Conservation (phyloP, 148 eudicot species). For the Camellia sinensis region DNA sequence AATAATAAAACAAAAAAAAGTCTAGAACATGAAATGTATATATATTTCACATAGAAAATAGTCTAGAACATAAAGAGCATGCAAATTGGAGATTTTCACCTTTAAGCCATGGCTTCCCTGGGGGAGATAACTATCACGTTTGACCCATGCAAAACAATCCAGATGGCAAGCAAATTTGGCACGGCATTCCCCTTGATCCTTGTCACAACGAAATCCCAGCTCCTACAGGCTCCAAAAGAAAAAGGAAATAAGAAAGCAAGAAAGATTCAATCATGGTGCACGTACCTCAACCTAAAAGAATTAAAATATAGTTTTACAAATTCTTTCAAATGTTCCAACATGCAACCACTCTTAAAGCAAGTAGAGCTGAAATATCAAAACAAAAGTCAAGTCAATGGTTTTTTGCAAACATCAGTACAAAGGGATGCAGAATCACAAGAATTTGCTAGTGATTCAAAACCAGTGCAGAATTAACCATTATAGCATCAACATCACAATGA, state of each 20-base stretch:
- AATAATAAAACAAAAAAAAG: background rate
- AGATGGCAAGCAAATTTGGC: constrained; percentile 99
- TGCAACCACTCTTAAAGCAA: constrained; percentile 8
- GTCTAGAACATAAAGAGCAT: background rate
- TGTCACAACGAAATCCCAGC: constrained; percentile 89
- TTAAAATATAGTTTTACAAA: background rate
- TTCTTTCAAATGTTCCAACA: constrained; percentile 2
- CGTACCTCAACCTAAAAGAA: background rate
- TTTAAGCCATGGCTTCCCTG: constrained; percentile 98
- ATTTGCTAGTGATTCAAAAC: background rate
- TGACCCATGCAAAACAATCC: constrained; percentile 99
- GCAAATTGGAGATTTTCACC: constrained; percentile 40
- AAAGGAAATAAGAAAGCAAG: background rate
- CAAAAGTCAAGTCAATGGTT: constrained; percentile 7
- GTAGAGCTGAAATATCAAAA: background rate
- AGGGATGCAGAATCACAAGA: background rate
- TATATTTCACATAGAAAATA: background rate
- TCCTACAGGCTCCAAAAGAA: constrained; percentile 50
- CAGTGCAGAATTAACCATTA: background rate
- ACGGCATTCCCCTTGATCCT: constrained; percentile 97
- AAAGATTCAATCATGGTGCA: background rate
- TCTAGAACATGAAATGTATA: background rate
- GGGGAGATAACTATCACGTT: constrained; percentile 99
- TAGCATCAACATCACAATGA: background rate
- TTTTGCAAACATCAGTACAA: constrained; percentile 4